Conservation (phyloP, 306 rosid genomes). For the Phaseolus lunatus region DNA sequence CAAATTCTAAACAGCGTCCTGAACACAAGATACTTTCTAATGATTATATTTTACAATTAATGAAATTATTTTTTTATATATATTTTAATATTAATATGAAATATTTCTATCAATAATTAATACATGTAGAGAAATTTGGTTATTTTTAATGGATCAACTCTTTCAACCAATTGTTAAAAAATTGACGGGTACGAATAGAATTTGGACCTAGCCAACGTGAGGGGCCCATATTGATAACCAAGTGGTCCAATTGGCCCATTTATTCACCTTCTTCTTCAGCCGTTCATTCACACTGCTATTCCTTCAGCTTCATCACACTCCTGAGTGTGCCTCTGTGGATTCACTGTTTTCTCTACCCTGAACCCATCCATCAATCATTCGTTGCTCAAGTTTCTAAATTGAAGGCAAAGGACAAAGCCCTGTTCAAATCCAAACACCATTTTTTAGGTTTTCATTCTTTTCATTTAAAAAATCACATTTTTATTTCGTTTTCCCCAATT, state of each 20-base stretch:
- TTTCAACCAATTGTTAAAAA: too few species aligned
- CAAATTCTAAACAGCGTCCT: too few species aligned
- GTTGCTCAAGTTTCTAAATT: slow-evolving; percentile 4
- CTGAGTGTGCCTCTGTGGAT: not conserved
- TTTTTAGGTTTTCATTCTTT: not conserved
- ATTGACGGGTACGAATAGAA: too few species aligned
- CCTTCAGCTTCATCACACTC: not conserved
- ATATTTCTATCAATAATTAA: too few species aligned
- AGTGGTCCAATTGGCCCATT: not conserved
- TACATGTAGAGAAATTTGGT: too few species aligned
- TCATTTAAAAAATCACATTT: not conserved
- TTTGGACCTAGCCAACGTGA: not conserved
- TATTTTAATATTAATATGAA: too few species aligned
- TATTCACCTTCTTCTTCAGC: not conserved
- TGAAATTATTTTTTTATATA: too few species aligned
- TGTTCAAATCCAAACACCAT: not conserved
- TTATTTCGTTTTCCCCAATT: not conserved
- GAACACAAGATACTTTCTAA: too few species aligned
- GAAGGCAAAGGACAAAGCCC: not conserved
- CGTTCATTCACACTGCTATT: not conserved
- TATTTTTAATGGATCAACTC: too few species aligned
- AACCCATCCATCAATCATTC: slow-evolving; percentile 1
- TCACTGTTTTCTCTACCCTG: not conserved
- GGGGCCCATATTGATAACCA: not conserved
- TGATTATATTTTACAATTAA: too few species aligned